phyloP scores from a whole-genome alignment of 192 early-diverging fungal genomes.

The Coemansia sp. region DNA sequence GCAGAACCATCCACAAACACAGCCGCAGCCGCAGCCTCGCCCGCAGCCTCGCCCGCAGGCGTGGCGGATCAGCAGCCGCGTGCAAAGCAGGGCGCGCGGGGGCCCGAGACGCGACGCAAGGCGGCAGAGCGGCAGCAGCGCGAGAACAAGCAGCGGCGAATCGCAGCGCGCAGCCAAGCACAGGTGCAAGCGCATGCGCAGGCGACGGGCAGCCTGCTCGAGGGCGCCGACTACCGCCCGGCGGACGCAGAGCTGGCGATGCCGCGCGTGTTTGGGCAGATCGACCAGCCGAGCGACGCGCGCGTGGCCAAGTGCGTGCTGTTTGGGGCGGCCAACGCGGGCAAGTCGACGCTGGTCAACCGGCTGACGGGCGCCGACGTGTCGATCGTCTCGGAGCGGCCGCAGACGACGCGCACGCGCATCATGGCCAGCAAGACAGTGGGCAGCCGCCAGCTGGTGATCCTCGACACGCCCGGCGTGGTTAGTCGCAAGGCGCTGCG shows the following conservation, averaged over 20 bases:
- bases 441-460: slow-evolving; percentile 61
- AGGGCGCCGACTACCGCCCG: not conserved
- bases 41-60: too few species aligned
- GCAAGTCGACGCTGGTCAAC: slow-evolving; percentile 79
- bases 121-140: not conserved
- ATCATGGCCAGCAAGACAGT: slow-evolving; percentile 57
- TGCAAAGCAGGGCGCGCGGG: not conserved
- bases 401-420: slow-evolving; percentile 70
- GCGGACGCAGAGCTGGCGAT: slow-evolving; percentile 16
- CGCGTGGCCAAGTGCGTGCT: slow-evolving; percentile 59
- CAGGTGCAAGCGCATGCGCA: too few species aligned
- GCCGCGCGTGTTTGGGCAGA: slow-evolving; percentile 32
- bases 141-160: not conserved
- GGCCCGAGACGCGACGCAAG: not conserved
- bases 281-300: slow-evolving; percentile 61
- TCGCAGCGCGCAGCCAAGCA: not conserved
- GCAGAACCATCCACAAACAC: not conserved
- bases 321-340: slow-evolving; percentile 68
- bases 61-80: not conserved
- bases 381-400: slow-evolving; percentile 64
- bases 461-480: slow-evolving; percentile 49
- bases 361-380: slow-evolving; percentile 55
- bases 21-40: too few species aligned
- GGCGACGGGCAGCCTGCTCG: too few species aligned
- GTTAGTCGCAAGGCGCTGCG: slow-evolving; percentile 33